Base-by-base conservation (phyloP, 345 rosid species). In the Dipteronia dyeriana region DNA sequence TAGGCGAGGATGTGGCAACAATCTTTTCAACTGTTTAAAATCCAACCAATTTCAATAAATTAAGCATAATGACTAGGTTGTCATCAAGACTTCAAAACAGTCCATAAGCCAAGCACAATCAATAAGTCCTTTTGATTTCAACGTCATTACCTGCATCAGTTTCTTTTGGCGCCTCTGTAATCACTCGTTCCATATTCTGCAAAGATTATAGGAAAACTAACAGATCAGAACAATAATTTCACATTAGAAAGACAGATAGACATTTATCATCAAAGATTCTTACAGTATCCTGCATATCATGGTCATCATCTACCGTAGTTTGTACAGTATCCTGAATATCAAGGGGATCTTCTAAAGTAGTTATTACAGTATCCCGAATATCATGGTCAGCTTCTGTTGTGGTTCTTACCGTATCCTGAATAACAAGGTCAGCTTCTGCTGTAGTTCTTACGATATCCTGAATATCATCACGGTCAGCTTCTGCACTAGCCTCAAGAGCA, bases 311-410 rank as follows among this genome's bases (percentile, higher is more conserved):
- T 59, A 59, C 26, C 1, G 63, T 75, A 66, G 53, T 73, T 62
- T 89, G 86, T 85, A 87, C 97, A 63, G 25, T 79, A 78, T 84
- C 85, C 4, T 75, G 86, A 67, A 81, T 75, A 78, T 70, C 65
- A 20, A 83, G 87, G 61, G 59, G 79, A 61, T 81, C 83, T 82
- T 85, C 87, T 56, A 71, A 83, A 59, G 63, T 77, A 61, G 53
- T 75, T 62, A 90, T 86, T 85, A 88, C 97, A 68, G 29, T 80
- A 76, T 83, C 85, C 4, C 74, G 86, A 66, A 81, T 75, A 78
- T 70, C 65, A 26, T 83, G 87, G 64, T 62, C 81, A 61, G 82
- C 83, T 83, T 84, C 87, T 60, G 74, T 82, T 59, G 63, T 77
- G 51, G 53, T 76, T 65, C 90, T 86, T 85, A 89, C 95, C 60